phyloP scores from a whole-genome alignment of 805 yeast species.

The Yarrowia keelungensis region DNA sequence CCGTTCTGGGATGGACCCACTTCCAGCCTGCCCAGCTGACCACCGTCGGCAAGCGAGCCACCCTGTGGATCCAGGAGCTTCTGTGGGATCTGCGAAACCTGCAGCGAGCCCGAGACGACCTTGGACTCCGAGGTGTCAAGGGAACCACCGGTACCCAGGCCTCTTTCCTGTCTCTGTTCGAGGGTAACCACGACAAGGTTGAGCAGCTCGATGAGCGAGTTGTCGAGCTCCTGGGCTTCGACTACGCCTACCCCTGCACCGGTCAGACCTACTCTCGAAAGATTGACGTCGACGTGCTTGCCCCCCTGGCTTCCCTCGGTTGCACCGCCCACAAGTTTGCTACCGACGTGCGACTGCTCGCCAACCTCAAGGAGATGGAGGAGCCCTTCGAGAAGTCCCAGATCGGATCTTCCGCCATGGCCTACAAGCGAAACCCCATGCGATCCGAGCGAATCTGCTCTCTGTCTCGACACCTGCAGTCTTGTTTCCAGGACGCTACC shows the following conservation, averaged over 20 bases:
- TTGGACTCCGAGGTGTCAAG: conserved; percentile 97
- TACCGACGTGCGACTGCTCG: conserved; percentile 93
- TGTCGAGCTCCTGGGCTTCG: conserved; percentile 90
- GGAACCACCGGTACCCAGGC: conserved; percentile 99
- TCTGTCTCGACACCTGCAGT: conserved; percentile 93
- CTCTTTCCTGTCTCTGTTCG: conserved; percentile 91
- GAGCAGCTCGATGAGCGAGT: conserved; percentile 91
- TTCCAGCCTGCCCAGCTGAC: conserved; percentile 99
- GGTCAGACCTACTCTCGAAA: conserved; percentile 99
- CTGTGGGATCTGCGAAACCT: conserved; percentile 97
- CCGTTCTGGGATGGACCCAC: conserved; percentile 98
- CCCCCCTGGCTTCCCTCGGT: conserved; percentile 92
- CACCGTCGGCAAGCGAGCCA: conserved; percentile 97
- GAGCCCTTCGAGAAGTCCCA: conserved; percentile 99
- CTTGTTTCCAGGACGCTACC: conserved; percentile 88
- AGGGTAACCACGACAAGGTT: conserved; percentile 96
- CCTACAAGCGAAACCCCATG: conserved; percentile 99
- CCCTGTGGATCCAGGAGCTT: conserved; percentile 96
- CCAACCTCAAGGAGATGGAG: conserved; percentile 95
- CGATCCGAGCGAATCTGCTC: conserved; percentile 99
- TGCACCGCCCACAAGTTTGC: conserved; percentile 98
- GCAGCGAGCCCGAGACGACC: conserved; percentile 93
- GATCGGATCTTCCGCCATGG: conserved; percentile 98
- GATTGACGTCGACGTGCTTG: conserved; percentile 92
- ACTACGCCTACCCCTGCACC: conserved; percentile 94